Evolutionary conservation across 1,284 basidiomycete genomes (phyloP).

Genomic region (Stygiomarasmius scandens): DNA sequence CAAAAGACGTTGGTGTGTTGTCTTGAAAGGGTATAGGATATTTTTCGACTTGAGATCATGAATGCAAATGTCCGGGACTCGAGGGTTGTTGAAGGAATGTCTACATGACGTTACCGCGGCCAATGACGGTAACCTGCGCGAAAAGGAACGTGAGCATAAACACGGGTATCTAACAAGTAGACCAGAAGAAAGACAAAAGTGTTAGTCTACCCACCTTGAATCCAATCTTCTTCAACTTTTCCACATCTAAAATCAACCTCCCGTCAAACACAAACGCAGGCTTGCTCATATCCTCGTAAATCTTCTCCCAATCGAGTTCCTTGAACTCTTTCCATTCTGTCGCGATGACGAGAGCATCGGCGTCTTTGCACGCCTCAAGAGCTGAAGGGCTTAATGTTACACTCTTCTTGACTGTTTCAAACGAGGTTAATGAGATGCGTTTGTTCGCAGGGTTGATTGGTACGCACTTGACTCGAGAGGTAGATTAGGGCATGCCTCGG

Average conservation of each 20-base stretch:
- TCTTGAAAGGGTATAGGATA: too few species aligned
- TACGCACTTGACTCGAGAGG: conserved; percentile 64
- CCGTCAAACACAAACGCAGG: conserved; percentile 97
- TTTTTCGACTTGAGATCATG: too few species aligned
- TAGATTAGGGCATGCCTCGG: conserved; percentile 62
- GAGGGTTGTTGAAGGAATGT: background rate
- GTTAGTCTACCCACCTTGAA: conserved; percentile 80
- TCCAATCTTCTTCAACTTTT: conserved; percentile 82
- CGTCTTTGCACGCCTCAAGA: conserved; percentile 84
- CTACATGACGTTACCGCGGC: conserved; percentile 26
- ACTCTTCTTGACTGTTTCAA: conserved; percentile 76
- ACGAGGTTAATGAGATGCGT: background rate
- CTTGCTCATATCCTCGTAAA: conserved; percentile 92
- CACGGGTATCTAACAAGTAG: background rate
- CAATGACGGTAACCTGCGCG: conserved; percentile 46
- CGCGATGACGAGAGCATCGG: conserved; percentile 91
- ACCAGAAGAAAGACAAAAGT: background rate
- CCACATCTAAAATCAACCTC: conserved; percentile 67
- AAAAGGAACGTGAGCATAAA: conserved; percentile 7
- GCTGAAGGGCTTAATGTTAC: conserved; percentile 80
- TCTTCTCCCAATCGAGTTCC: conserved; percentile 85
- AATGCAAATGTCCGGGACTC: too few species aligned
- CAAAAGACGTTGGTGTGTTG: too few species aligned
- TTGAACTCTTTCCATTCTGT: conserved; percentile 98
- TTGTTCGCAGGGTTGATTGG: background rate